Conservation (phyloP, 345 rosid species). For the Triadica sebifera region DNA sequence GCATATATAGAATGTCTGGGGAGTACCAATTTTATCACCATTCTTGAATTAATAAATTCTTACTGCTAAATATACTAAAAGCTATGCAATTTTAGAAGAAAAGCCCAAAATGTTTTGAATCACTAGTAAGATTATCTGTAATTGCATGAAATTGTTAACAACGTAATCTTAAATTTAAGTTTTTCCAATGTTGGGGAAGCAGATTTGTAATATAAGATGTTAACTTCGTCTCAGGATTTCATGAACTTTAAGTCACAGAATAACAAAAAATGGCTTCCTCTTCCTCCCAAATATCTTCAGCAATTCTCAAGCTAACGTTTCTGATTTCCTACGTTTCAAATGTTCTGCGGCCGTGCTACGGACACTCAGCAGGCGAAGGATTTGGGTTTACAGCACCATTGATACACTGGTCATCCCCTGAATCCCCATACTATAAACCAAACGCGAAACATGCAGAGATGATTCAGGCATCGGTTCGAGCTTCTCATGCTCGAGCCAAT, state of each 20-base stretch:
- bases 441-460: neutral
- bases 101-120: too few species aligned
- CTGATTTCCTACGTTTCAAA: neutral
- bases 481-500: slow-evolving; percentile 7
- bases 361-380: neutral
- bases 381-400: slow-evolving; percentile 4
- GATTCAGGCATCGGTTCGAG: neutral
- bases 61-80: too few species aligned
- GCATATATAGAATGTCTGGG: too few species aligned
- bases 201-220: neutral
- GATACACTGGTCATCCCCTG: slow-evolving; percentile 22
- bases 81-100: too few species aligned
- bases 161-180: neutral
- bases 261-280: neutral
- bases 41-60: too few species aligned
- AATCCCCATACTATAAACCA: slow-evolving; percentile 24
- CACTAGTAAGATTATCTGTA: neutral
- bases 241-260: neutral
- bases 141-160: neutral
- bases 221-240: neutral
- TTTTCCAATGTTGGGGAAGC: neutral
- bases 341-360: neutral
- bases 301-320: neutral
- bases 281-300: neutral
- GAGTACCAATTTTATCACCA: too few species aligned